phyloP scores from a whole-genome alignment of 352 stramenopile genomes.

The Globisporangium orthogonon region DNA sequence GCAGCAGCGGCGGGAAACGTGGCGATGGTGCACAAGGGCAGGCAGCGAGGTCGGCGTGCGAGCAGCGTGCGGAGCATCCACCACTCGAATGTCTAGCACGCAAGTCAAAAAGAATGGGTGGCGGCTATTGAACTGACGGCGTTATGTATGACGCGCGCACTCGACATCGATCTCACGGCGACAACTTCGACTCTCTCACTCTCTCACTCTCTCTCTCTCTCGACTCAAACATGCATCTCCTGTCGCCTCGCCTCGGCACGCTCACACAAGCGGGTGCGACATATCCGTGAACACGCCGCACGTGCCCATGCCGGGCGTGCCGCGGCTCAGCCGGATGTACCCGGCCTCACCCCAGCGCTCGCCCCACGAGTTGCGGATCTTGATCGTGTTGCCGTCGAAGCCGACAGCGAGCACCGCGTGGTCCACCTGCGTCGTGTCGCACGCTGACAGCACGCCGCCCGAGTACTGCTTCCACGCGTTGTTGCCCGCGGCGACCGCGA shows the following conservation, averaged over 20 bases:
- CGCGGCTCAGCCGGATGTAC: conserved; percentile 91
- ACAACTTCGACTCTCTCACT: too few species aligned
- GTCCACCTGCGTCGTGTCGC: conserved; percentile 86
- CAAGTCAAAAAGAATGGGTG: background rate
- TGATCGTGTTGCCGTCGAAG: conserved; percentile 89
- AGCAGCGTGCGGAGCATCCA: conserved; percentile 22
- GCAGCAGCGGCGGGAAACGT: background rate
- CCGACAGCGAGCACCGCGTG: conserved; percentile 95
- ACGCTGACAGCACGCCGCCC: conserved; percentile 78
- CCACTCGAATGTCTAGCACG: background rate
- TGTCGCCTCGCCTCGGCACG: background rate
- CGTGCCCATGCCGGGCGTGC: conserved; percentile 28
- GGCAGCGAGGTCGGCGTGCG: conserved; percentile 19
- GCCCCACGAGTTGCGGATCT: conserved; percentile 98
- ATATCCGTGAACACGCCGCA: conserved; percentile 52
- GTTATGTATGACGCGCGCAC: too few species aligned
- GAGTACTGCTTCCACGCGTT: conserved; percentile 96
- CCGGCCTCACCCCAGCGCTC: conserved; percentile 89
- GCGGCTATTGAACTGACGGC: too few species aligned
- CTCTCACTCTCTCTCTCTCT: background rate
- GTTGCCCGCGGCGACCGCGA: conserved; percentile 92
- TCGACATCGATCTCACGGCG: background rate
- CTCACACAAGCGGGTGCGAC: conserved; percentile 20
- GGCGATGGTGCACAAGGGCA: conserved; percentile 11
- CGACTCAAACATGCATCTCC: background rate